Base-by-base conservation (phyloP, 768 basidiomycete genomes). In the Fomitopsis pulvina region DNA sequence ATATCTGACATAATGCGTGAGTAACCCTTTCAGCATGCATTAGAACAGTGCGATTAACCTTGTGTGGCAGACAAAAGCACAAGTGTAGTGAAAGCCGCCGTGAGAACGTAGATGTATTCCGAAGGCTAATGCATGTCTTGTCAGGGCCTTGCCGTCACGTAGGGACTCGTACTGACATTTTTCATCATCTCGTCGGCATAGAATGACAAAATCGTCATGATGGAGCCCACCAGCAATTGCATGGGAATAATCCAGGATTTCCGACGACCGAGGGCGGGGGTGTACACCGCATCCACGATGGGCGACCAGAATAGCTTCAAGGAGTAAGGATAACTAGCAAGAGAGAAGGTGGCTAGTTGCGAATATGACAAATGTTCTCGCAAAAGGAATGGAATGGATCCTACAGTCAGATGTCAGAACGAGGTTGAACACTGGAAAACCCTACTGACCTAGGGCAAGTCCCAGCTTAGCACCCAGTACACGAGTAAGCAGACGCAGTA, bases 161-260 rank as follows among this genome's bases (percentile, higher is more conserved):
- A 46, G 22, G 18, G 29, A 45, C 32, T 42, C 48, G 22, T 57
- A 60, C 77, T 47, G 46, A 94, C 93, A 60, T 87, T 78, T 50
- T 87, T 80, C 66, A 96, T 77, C 55, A 94, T 71, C 56, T 77
- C 77, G 60, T 92, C 77, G 6, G 85, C 83, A 57, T 86, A 81
- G 48, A 78, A 63, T 4, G 88, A 87, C 52, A 91, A 83, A 59
- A 81, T 83, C 30, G 89, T 60, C 87, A 91, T 89, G 52, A 92
- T 70, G 37, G 78, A 73, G 37, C 92, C 96, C 44, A 97, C 87
- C 55, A 92, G 81, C 27, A 84, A 64, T 65, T 99, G 96, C 77
- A 99, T 96, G 39, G 96, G 96, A 54, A 98, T 85, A 57, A 99
- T 98, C 96, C 96, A 99, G 53, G 91, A 93, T 68, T 97, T 99